Conservation (phyloP, 2,329 filamentous ascomycete genomes). For the Graphiopsis chlorocephala region DNA sequence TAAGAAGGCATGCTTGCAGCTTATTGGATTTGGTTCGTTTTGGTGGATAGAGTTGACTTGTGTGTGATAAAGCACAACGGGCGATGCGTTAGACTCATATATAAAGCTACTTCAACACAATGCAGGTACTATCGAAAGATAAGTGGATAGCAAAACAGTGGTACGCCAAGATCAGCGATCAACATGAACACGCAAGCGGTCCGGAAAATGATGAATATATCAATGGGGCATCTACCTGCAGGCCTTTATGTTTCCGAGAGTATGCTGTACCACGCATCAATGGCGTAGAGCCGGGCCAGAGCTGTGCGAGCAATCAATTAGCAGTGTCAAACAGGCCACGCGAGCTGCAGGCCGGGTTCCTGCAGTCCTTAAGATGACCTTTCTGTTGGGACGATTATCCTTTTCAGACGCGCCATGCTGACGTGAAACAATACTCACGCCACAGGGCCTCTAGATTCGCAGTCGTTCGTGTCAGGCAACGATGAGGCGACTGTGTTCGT, state of each 20-base stretch:
- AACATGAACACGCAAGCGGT: constrained; percentile 8
- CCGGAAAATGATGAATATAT: constrained; percentile 1
- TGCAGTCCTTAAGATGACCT: not conserved
- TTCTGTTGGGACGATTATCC: not conserved
- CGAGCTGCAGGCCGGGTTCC: constrained; percentile 7
- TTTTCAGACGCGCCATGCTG: not conserved
- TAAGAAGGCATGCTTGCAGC: not conserved
- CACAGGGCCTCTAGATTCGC: not conserved
- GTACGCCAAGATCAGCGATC: not conserved
- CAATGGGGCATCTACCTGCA: not conserved
- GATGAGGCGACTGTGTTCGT: not conserved
- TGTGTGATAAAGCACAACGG: not conserved
- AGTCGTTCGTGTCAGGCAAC: not conserved
- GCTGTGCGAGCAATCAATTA: not conserved
- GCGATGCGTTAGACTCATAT: not conserved
- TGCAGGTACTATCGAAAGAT: not conserved
- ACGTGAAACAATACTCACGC: not conserved
- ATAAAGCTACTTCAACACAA: not conserved
- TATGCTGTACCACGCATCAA: not conserved
- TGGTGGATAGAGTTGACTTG: not conserved
- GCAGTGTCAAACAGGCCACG: not conserved
- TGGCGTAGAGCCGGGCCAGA: not conserved
- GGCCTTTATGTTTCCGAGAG: not conserved
- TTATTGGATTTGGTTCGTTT: not conserved
- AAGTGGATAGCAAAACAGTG: not conserved